These are phyloP conservation scores for Oemleria cerasiformis DNA, from an alignment of 306 rosid genomes.

Conservation along the genomic window DNA sequence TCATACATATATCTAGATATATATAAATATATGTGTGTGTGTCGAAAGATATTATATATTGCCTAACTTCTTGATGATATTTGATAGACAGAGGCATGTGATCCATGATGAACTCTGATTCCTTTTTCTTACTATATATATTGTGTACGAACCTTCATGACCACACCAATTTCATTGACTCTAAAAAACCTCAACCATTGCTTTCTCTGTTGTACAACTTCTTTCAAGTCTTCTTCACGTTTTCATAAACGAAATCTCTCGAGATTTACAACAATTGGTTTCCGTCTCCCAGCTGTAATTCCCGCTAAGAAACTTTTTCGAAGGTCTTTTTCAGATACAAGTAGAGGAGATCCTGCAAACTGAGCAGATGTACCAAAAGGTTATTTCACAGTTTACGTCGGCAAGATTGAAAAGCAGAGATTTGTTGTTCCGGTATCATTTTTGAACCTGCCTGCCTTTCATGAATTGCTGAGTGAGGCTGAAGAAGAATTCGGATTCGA, in stretches of 20 bases:
- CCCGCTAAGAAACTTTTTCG: constrained; percentile 20
- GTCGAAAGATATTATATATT: not conserved
- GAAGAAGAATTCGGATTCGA: constrained; percentile 48
- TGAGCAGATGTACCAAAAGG: constrained; percentile 42
- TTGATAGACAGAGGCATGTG: constrained; percentile 1
- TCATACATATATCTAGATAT: not conserved
- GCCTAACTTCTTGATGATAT: not conserved
- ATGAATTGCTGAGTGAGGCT: constrained; percentile 30
- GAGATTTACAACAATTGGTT: constrained; percentile 14
- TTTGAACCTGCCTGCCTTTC: constrained; percentile 42
- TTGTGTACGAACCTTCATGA: too few relatives aligned
- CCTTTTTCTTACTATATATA: not conserved
- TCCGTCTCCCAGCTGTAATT: constrained; percentile 9
- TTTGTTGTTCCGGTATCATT: constrained; percentile 38
- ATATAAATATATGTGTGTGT: not conserved
- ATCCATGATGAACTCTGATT: not conserved
- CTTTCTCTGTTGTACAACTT: not conserved
- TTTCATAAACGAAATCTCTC: too few relatives aligned
- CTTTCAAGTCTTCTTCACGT: not conserved
- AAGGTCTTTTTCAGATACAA: constrained; percentile 6
- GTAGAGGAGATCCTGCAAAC: not conserved
- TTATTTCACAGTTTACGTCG: constrained; percentile 40
- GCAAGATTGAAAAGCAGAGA: constrained; percentile 30
- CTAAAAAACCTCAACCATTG: not conserved
- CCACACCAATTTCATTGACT: not conserved